Base-by-base conservation (phyloP, 305 asterid genomes). In the Fraxinus ornus region DNA sequence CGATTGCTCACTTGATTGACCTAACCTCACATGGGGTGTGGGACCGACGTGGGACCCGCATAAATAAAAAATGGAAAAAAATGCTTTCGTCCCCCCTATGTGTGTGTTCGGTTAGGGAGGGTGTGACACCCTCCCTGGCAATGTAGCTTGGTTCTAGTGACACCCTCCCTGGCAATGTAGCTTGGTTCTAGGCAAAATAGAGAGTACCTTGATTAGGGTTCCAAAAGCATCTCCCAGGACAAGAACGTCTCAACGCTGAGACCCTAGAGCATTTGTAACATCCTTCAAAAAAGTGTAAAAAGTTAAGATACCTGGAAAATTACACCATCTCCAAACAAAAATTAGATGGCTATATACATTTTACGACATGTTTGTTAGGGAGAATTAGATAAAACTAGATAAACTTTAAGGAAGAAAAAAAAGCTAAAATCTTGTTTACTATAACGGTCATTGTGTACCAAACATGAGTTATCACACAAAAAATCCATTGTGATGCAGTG, bases 261-360 rank as follows among this genome's bases (percentile, higher is more conserved):
- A 94, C 36, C 97, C 97, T 30, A 92, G 89, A 80, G 86, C 90
- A 64, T 78, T 91, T 85, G 98, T 89, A 81, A 88, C 87, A 79
- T 94, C 94, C 90, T 92, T 94, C 86, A 91, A 85, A 86, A 93
- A 88, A 96, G 89, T 39, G 98, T 92, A 85, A 97, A 90, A 78
- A 93, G 89, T 87, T 94, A 94, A 39, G 98, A 94, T 64, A 96
- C 97, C 97, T 93, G 98, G 87, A 96, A 94, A 83, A 96, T 90
- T 82, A 96, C 93, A 78, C 99, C 93, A 76, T 71, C 75, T 79
- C 87, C 84, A 80, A 72, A 72, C 15, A 72, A 78, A 84, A 81
- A 78, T 90, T 80, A 90, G 92, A 85, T 84, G 82, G 79, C 72
- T n/a, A 15, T 44, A 83, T 79, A 52, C 1, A 4, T n/a, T 57